phyloP scores from a whole-genome alignment of 1,284 basidiomycete species.

The Anthracocystis panici-leucophaei region DNA sequence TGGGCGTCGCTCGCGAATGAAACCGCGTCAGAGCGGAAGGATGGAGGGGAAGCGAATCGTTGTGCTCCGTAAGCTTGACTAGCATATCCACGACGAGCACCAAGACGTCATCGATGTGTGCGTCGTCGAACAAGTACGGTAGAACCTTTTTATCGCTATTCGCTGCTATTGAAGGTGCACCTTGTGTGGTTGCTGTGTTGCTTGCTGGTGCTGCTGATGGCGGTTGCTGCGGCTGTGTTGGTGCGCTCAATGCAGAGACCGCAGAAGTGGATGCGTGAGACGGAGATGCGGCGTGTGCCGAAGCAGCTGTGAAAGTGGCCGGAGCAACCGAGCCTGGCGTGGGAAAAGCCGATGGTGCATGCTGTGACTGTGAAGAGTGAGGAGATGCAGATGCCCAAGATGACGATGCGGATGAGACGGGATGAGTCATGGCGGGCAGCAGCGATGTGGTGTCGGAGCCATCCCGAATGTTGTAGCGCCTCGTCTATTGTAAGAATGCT shows the following conservation, averaged over 20 bases:
- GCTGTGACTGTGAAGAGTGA: slow-evolving; percentile 11
- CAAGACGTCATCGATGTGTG: slow-evolving; percentile 63
- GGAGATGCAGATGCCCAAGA: slow-evolving; percentile 3
- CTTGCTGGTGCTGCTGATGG: slow-evolving; percentile 1
- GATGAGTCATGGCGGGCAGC: slow-evolving; percentile 29
- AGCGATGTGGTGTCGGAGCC: slow-evolving; percentile 11
- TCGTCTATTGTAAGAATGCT: neutral
- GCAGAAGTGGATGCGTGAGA: slow-evolving; percentile 14
- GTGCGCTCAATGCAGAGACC: slow-evolving; percentile 5
- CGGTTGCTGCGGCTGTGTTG: slow-evolving; percentile 1
- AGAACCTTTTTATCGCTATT: slow-evolving; percentile 33
- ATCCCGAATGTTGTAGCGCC: slow-evolving; percentile 14
- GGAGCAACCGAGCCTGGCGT: slow-evolving; percentile 15
- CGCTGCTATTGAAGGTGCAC: slow-evolving; percentile 8
- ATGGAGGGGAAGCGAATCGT: slow-evolving; percentile 66
- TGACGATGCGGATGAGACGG: slow-evolving; percentile 9
- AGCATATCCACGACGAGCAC: slow-evolving; percentile 68
- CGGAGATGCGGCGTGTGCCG: slow-evolving; percentile 27
- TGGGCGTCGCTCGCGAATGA: slow-evolving; percentile 67
- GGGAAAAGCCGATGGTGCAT: slow-evolving; percentile 18
- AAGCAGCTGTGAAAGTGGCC: slow-evolving; percentile 15
- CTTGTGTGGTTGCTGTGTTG: slow-evolving; percentile 6
- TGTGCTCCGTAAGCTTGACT: slow-evolving; percentile 64
- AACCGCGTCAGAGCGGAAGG: slow-evolving; percentile 67
- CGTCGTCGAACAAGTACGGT: slow-evolving; percentile 64